These are phyloP conservation scores for Ogataea paradorogensis DNA, from an alignment of 805 yeast species.

Conservation along the genomic window DNA sequence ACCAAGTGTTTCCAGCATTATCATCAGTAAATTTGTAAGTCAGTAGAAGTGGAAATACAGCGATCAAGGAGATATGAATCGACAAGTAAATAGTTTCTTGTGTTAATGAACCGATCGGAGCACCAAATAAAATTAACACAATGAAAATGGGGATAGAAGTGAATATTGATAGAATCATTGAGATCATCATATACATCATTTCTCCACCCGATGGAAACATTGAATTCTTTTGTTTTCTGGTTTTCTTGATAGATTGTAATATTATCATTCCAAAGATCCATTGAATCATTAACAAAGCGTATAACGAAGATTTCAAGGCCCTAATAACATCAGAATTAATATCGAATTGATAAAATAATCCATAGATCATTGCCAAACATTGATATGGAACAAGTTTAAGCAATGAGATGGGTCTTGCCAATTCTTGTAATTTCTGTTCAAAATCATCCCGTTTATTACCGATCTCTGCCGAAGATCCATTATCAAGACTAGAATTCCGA, in stretches of 20 bases:
- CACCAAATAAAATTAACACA: conserved; percentile 66
- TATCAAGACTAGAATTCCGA: not conserved
- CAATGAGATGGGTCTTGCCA: conserved; percentile 13
- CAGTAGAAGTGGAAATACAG: conserved; percentile 63
- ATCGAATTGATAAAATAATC: conserved; percentile 33
- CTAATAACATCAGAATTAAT: conserved; percentile 29
- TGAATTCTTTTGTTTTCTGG: conserved; percentile 15
- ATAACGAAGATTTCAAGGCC: conserved; percentile 28
- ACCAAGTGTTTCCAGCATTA: conserved; percentile 26
- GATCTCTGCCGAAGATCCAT: not conserved
- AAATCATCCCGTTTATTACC: not conserved
- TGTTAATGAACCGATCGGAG: conserved; percentile 60
- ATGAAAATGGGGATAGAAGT: conserved; percentile 40
- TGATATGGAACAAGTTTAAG: conserved; percentile 32
- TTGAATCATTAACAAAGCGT: conserved; percentile 35
- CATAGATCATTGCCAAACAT: conserved; percentile 20
- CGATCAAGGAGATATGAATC: conserved; percentile 56
- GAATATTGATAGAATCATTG: conserved; percentile 33
- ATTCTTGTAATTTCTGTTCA: conserved; percentile 3
- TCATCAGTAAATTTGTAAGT: conserved; percentile 43
- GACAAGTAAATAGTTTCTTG: conserved; percentile 59
- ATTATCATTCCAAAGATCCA: conserved; percentile 34
- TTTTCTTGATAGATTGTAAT: conserved; percentile 31
- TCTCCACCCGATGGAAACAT: conserved; percentile 19
- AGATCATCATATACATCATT: conserved; percentile 28